Conservation (phyloP, 192 early-diverging fungal species). For the Mortierella antarctica region DNA sequence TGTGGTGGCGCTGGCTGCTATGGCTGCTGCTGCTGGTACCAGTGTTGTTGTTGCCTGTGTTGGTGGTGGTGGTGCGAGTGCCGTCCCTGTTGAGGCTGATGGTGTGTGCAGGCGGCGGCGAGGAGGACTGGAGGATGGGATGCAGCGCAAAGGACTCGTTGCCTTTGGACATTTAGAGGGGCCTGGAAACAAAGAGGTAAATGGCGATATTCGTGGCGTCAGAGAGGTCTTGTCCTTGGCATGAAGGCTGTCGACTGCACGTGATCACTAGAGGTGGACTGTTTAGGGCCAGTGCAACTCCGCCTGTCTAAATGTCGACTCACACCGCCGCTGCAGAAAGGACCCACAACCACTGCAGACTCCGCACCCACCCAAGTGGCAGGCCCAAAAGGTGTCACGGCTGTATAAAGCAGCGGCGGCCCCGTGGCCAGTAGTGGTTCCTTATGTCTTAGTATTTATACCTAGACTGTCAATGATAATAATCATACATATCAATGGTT, state of each 20-base stretch:
- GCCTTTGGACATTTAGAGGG: slow-evolving; percentile 49
- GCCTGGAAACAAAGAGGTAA: too few species aligned
- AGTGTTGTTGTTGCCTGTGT: background rate
- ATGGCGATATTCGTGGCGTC: too few species aligned
- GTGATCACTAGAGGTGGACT: too few species aligned
- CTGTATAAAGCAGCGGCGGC: slow-evolving; percentile 15
- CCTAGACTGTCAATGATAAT: slow-evolving; percentile 57
- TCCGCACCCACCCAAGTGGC: too few species aligned
- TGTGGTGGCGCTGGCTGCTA: slow-evolving; percentile 12
- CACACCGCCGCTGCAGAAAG: too few species aligned
- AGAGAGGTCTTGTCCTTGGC: too few species aligned
- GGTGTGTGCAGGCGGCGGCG: slow-evolving; percentile 6
- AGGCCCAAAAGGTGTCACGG: background rate
- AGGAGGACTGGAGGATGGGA: slow-evolving; percentile 30
- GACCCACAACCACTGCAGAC: too few species aligned
- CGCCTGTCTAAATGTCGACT: too few species aligned
- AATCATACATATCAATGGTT: slow-evolving; percentile 60
- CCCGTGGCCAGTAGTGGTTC: slow-evolving; percentile 38
- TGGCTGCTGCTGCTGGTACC: background rate
- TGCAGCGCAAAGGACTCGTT: slow-evolving; percentile 52
- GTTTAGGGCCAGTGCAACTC: too few species aligned
- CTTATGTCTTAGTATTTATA: slow-evolving; percentile 57
- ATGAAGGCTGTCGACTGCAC: too few species aligned
- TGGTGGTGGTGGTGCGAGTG: slow-evolving; percentile 9
- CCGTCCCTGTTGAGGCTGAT: slow-evolving; percentile 45